Evolutionary conservation across 257 asterid species (phyloP).

Genomic region (Solanum ossicruentum): DNA sequence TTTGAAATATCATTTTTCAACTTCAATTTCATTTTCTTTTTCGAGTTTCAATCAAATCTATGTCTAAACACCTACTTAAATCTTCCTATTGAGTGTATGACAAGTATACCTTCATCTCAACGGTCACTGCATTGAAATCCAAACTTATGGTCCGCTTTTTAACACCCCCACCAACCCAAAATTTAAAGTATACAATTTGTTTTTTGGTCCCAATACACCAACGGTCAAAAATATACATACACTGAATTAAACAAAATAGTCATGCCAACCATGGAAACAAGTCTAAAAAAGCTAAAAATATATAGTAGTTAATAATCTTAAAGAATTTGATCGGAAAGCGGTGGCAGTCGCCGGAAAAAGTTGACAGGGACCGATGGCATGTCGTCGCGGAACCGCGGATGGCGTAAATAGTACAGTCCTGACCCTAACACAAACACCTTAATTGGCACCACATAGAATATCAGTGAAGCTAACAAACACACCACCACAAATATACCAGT

Average conservation of each 20-base stretch:
- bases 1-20: not conserved
- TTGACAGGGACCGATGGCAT: conserved; percentile 76
- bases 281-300: not conserved
- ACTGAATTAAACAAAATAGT: not conserved
- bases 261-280: not conserved
- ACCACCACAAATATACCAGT: conserved; percentile 58
- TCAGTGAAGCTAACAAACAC: conserved; percentile 51
- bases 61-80: too few species aligned
- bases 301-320: conserved; percentile 6
- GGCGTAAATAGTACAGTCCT: conserved; percentile 72
- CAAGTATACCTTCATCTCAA: not conserved
- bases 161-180: not conserved
- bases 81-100: too few species aligned
- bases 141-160: not conserved
- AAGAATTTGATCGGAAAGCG: conserved; percentile 43
- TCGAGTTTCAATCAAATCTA: not conserved
- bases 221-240: not conserved
- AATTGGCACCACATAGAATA: conserved; percentile 60
- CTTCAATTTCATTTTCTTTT: too few species aligned
- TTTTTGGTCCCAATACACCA: not conserved
- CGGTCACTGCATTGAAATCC: not conserved
- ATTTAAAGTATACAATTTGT: not conserved
- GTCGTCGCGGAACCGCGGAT: conserved; percentile 76
- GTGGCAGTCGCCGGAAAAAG: conserved; percentile 78
- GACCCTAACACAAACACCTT: conserved; percentile 49